Evolutionary conservation across 2,329 filamentous ascomycete species (phyloP).

Genomic region (Trichoderma arundinaceum): DNA sequence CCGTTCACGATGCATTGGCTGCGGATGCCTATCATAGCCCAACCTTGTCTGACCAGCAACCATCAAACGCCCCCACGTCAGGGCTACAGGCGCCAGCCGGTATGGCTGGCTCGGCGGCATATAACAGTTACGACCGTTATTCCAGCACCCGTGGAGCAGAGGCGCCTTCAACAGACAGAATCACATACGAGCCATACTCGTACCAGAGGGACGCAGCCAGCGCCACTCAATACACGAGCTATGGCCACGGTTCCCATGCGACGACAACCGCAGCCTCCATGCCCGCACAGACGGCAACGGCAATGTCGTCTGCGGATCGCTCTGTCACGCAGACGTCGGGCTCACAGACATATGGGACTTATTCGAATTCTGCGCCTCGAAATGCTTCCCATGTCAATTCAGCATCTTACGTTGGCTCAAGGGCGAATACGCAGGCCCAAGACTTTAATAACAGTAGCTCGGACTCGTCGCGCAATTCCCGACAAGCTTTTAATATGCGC

Average conservation of each 20-base stretch:
- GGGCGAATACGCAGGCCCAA: conserved; percentile 6
- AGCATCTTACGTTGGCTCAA: conserved; percentile 7
- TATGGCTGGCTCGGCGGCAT: conserved; percentile 30
- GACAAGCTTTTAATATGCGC: conserved; percentile 19
- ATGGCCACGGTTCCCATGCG: conserved; percentile 41
- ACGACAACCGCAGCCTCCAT: conserved; percentile 32
- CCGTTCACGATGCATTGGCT: conserved; percentile 36
- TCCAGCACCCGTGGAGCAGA: conserved; percentile 26
- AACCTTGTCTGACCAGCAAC: conserved; percentile 19
- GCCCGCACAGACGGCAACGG: not conserved
- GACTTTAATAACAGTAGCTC: not conserved
- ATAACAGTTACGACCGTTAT: conserved; percentile 36
- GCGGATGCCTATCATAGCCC: conserved; percentile 25
- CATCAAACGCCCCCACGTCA: not conserved
- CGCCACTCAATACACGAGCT: conserved; percentile 34
- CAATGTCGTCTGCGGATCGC: conserved; percentile 20
- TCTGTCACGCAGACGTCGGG: conserved; percentile 23
- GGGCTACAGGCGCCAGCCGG: not conserved
- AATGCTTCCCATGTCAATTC: not conserved
- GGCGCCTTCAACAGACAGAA: conserved; percentile 32
- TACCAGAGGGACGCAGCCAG: conserved; percentile 37
- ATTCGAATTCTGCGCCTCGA: not conserved
- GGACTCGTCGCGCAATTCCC: conserved; percentile 7
- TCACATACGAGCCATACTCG: conserved; percentile 44
- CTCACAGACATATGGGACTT: conserved; percentile 25